phyloP scores from a whole-genome alignment of 768 basidiomycete species.

The Lactarius quietus region DNA sequence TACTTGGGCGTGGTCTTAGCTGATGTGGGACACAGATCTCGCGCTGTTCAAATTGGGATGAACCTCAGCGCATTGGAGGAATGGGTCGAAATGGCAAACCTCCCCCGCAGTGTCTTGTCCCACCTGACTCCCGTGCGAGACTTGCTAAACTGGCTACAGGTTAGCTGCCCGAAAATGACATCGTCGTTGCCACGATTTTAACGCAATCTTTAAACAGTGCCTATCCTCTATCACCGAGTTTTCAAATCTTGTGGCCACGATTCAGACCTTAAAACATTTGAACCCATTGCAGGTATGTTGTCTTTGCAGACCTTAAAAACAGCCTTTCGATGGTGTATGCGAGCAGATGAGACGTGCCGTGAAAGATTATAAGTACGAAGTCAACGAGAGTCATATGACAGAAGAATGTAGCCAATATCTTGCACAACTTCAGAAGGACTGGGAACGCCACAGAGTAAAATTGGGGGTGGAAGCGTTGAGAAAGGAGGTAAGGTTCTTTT shows the following conservation, averaged over 20 bases:
- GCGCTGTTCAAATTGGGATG: constrained; percentile 86
- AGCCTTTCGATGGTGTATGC: background rate
- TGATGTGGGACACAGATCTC: constrained; percentile 46
- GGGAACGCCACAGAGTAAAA: constrained; percentile 90
- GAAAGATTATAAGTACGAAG: constrained; percentile 90
- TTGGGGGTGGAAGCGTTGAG: constrained; percentile 81
- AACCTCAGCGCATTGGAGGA: constrained; percentile 86
- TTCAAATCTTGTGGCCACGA: constrained; percentile 80
- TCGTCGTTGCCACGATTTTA: constrained; percentile 16
- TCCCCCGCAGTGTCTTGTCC: constrained; percentile 72
- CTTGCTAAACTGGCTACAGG: constrained; percentile 83
- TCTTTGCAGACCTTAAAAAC: background rate
- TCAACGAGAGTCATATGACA: constrained; percentile 87
- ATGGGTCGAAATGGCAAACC: constrained; percentile 79
- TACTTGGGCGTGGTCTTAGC: background rate
- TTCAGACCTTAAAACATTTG: constrained; percentile 80
- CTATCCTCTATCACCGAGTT: constrained; percentile 87
- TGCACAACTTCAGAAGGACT: constrained; percentile 93
- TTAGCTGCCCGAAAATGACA: background rate
- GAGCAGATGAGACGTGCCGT: constrained; percentile 89
- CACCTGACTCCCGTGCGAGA: constrained; percentile 87
- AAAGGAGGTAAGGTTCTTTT: constrained; percentile 58
- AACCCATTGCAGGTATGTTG: constrained; percentile 85
- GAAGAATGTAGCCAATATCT: constrained; percentile 96
- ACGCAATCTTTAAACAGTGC: constrained; percentile 45